Conservation (phyloP, 2,329 filamentous ascomycete species). For the Beauveria sp. region DNA sequence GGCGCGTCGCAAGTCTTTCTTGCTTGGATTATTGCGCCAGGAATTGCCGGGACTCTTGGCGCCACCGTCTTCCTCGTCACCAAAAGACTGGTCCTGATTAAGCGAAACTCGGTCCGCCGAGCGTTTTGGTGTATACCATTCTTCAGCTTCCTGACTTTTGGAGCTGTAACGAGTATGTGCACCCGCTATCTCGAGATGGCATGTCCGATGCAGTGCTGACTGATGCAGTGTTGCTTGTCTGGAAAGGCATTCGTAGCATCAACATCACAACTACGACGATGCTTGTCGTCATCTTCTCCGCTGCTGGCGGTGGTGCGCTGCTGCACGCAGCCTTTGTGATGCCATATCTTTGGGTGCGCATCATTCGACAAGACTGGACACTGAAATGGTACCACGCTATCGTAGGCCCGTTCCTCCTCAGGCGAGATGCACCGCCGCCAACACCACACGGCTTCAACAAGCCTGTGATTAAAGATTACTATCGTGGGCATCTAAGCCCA, state of each 20-base stretch:
- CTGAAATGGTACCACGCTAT: constrained; percentile 40
- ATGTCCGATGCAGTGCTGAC: constrained; percentile 6
- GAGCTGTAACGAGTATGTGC: constrained; percentile 25
- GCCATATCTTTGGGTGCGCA: constrained; percentile 42
- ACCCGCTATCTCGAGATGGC: neutral
- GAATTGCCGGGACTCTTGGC: constrained; percentile 25
- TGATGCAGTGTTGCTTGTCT: constrained; percentile 43
- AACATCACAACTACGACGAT: constrained; percentile 18
- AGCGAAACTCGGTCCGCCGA: constrained; percentile 22
- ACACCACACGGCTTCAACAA: constrained; percentile 32
- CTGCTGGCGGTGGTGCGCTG: constrained; percentile 32
- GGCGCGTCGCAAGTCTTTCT: constrained; percentile 32
- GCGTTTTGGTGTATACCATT: constrained; percentile 29
- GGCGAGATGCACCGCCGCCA: constrained; percentile 27
- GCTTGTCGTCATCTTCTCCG: constrained; percentile 33
- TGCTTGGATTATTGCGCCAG: constrained; percentile 30
- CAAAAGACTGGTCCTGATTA: constrained; percentile 24
- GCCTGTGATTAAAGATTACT: constrained; percentile 39
- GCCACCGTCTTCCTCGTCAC: constrained; percentile 26
- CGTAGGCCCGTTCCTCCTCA: constrained; percentile 39
- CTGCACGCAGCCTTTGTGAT: constrained; percentile 41
- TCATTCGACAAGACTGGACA: constrained; percentile 44
- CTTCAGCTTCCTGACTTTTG: constrained; percentile 30
- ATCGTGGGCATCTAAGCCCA: constrained; percentile 38
- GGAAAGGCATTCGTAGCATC: constrained; percentile 26